phyloP scores from a whole-genome alignment of 495 filamentous ascomycete genomes.

The Aspergillus leporis region DNA sequence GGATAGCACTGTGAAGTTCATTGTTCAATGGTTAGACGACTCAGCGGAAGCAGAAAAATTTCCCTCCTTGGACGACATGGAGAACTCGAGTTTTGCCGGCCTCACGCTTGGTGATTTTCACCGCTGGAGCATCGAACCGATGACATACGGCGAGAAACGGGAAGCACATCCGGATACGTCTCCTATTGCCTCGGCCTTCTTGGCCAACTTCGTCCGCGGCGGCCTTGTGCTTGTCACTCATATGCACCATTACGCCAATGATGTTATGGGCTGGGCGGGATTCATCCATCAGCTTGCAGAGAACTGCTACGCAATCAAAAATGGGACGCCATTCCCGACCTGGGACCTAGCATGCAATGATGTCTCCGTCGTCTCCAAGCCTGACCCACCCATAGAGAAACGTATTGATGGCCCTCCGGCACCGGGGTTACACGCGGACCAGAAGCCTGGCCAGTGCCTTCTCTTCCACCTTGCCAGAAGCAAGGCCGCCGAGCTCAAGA shows the following conservation, averaged over 20 bases:
- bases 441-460: slow-evolving; percentile 25
- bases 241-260: slow-evolving; percentile 42
- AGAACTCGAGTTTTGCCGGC: slow-evolving; percentile 6
- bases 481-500: slow-evolving; percentile 42
- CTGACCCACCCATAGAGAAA: slow-evolving; percentile 13
- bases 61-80: slow-evolving; percentile 17
- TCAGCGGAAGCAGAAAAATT: slow-evolving; percentile 23
- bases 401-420: slow-evolving; percentile 32
- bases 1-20: slow-evolving; percentile 38
- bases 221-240: slow-evolving; percentile 44
- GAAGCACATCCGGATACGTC: slow-evolving; percentile 33
- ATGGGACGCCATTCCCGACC: slow-evolving; percentile 25
- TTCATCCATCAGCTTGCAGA: slow-evolving; percentile 41
- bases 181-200: slow-evolving; percentile 36
- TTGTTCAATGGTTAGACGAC: slow-evolving; percentile 37
- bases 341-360: slow-evolving; percentile 35
- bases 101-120: slow-evolving; percentile 24
- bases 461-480: slow-evolving; percentile 45
- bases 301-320: slow-evolving; percentile 35
- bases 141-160: slow-evolving; percentile 42
- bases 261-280: slow-evolving; percentile 41
- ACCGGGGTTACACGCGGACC: slow-evolving; percentile 31
- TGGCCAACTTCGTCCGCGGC: slow-evolving; percentile 41
- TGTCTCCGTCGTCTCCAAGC: slow-evolving; percentile 27
- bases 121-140: slow-evolving; percentile 27